Conservation (phyloP, 345 rosid species). For the Chamaenerion angustifolium region DNA sequence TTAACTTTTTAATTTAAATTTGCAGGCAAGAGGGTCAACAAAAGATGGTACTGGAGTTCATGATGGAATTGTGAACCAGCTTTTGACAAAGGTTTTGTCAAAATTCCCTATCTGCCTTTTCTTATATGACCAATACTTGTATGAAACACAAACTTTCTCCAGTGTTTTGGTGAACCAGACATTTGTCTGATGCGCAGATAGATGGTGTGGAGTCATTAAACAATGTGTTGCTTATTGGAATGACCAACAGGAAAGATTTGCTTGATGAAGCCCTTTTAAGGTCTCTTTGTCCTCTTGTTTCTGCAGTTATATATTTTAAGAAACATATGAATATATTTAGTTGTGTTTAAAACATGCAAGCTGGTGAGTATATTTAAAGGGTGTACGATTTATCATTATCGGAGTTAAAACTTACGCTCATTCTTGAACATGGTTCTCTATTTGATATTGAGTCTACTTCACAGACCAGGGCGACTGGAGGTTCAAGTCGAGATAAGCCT, state of each 20-base stretch:
- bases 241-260: slow-evolving; percentile 99
- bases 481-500: slow-evolving; percentile 99
- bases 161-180: background rate
- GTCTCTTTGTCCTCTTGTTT: slow-evolving; percentile 18
- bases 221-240: slow-evolving; percentile 97
- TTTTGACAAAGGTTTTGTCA: slow-evolving; percentile 73
- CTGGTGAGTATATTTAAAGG: too few species aligned
- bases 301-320: too few species aligned
- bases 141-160: too few species aligned
- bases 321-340: too few species aligned
- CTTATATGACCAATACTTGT: background rate
- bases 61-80: slow-evolving; percentile 96
- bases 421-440: too few species aligned
- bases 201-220: slow-evolving; percentile 99
- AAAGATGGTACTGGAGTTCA: slow-evolving; percentile 98
- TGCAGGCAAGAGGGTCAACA: slow-evolving; percentile 94
- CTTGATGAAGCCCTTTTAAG: slow-evolving; percentile 98
- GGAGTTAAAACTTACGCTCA: too few species aligned
- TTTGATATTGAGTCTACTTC: slow-evolving; percentile 4
- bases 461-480: slow-evolving; percentile 94
- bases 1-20: background rate
- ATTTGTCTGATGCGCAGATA: slow-evolving; percentile 42
- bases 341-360: too few species aligned
- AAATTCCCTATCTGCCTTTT: background rate
- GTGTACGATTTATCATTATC: too few species aligned